Evolutionary conservation across 768 basidiomycete species (phyloP).

Genomic region (Boletus fagicola): DNA sequence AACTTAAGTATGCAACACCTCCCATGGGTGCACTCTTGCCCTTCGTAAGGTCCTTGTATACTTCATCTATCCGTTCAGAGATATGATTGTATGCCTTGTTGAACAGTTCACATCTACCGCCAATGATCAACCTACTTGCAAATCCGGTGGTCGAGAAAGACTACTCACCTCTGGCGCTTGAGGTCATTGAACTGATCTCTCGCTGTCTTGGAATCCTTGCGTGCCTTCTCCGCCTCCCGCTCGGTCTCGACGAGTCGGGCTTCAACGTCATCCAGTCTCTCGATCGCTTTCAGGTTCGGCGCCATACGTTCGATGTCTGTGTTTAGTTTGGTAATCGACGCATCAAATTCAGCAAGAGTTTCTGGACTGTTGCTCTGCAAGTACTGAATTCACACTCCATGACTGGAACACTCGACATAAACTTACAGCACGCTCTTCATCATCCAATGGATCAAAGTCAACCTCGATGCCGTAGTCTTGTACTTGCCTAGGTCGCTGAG

Average conservation of each 20-base stretch:
- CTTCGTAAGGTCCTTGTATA: constrained; percentile 98
- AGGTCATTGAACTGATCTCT: constrained; percentile 89
- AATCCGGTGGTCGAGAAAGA: neutral
- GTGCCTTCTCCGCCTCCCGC: constrained; percentile 86
- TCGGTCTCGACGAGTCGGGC: constrained; percentile 84
- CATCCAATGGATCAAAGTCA: constrained; percentile 71
- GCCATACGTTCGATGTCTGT: constrained; percentile 90
- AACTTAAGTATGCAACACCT: constrained; percentile 92
- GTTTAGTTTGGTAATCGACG: constrained; percentile 64
- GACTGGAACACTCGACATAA: neutral
- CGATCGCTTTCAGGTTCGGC: constrained; percentile 96
- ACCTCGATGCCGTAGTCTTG: constrained; percentile 89
- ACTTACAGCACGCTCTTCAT: constrained; percentile 69
- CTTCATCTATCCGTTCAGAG: constrained; percentile 88
- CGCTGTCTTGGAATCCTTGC: constrained; percentile 87
- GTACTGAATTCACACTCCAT: neutral
- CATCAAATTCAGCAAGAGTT: constrained; percentile 69
- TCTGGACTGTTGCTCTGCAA: constrained; percentile 60
- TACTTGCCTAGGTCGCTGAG: constrained; percentile 68
- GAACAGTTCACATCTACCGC: constrained; percentile 70
- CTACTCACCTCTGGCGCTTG: constrained; percentile 68
- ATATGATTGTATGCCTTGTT: constrained; percentile 97
- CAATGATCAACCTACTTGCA: constrained; percentile 1
- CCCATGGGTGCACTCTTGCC: constrained; percentile 92
- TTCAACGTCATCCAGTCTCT: constrained; percentile 84